Evolutionary conservation across 2,329 filamentous ascomycete species (phyloP).

Genomic region (Dothideomycetes sp.): DNA sequence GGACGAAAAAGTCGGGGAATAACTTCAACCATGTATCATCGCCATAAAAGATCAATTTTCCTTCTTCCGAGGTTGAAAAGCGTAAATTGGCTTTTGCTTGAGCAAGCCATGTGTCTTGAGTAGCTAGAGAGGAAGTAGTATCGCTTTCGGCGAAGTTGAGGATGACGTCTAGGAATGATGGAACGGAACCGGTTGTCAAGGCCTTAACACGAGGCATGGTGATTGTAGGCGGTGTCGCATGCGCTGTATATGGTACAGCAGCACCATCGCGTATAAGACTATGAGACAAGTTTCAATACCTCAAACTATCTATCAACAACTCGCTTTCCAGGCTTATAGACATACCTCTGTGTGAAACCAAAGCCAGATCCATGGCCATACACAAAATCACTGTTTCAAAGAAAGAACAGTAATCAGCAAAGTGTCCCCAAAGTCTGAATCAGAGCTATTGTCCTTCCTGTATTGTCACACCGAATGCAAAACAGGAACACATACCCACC

Average conservation of each 20-base stretch:
- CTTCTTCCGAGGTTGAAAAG: conserved; percentile 28
- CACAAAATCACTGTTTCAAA: conserved; percentile 75
- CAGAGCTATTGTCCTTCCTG: background rate
- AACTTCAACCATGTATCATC: conserved; percentile 98
- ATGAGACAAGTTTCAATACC: background rate
- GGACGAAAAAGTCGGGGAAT: conserved; percentile 80
- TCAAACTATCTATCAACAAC: background rate
- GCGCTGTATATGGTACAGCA: conserved; percentile 87
- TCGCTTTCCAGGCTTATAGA: too few relatives aligned
- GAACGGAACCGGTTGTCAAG: conserved; percentile 95
- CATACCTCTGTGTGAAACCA: conserved; percentile 74
- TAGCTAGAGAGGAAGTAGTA: conserved; percentile 74
- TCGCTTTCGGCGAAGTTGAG: conserved; percentile 94
- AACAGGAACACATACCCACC: conserved; percentile 41
- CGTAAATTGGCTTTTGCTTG: conserved; percentile 57
- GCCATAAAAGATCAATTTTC: conserved; percentile 86
- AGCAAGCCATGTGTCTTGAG: conserved; percentile 91
- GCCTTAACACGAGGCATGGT: conserved; percentile 98
- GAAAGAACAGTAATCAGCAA: conserved; percentile 23
- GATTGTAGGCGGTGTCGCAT: conserved; percentile 92
- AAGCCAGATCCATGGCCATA: conserved; percentile 76
- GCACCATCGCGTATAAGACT: conserved; percentile 76
- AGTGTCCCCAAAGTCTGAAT: background rate
- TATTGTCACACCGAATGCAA: too few relatives aligned
- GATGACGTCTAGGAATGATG: conserved; percentile 93